A percentile compares a stretch with the other conserved stretches of the same genome.
Conservation (phyloP, 78 protist species). For the Guillardia theta region DNA sequence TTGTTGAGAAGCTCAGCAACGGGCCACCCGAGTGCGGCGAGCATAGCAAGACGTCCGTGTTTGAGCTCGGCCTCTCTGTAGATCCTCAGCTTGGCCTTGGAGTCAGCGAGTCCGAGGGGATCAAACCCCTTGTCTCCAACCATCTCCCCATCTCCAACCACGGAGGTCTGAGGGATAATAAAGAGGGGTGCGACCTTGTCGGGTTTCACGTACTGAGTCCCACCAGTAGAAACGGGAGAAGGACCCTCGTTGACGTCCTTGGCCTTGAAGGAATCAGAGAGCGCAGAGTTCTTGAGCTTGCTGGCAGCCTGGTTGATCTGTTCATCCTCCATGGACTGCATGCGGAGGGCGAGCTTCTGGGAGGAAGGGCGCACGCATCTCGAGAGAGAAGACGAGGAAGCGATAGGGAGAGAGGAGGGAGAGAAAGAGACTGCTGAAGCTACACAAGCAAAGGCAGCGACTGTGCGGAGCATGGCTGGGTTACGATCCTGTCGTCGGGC, state of each 20-base stretch:
- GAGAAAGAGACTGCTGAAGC: too few species aligned
- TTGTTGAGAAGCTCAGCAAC: slow-evolving; percentile 21
- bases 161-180: neutral
- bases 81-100: neutral
- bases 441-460: too few species aligned
- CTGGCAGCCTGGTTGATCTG: neutral
- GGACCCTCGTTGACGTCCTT: neutral
- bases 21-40: slow-evolving; percentile 49
- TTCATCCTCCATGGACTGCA: neutral
- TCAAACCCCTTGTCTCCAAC: slow-evolving; percentile 33
- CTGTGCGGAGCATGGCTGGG: too few species aligned
- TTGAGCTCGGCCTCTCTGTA: slow-evolving; percentile 45
- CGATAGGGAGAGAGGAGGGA: too few species aligned
- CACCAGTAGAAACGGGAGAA: neutral
- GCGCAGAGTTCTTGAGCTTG: neutral
- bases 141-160: neutral
- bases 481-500: too few species aligned
- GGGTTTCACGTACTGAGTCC: neutral
- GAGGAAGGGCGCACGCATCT: too few species aligned
- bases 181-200: neutral
- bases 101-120: neutral
- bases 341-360: slow-evolving; percentile 1
- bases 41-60: slow-evolving; percentile 43
- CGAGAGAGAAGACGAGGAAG: too few species aligned
- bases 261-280: neutral